Base-by-base conservation (phyloP, 139 green algal species). In the Desmodesmus armatus region DNA sequence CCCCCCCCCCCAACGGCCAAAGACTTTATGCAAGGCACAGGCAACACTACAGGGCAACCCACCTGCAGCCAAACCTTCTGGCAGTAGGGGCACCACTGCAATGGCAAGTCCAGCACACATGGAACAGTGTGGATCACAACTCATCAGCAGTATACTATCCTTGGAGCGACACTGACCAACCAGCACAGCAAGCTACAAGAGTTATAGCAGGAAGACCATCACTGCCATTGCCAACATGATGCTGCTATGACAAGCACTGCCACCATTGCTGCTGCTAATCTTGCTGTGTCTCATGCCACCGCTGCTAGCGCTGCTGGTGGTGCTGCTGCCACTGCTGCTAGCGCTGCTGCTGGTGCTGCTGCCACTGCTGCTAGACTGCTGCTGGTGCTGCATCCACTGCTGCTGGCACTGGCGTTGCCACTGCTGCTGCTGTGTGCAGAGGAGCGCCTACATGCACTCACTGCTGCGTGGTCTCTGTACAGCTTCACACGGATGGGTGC, bases 51-150 rank as follows among this genome's bases (percentile, higher is more conserved):
- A 43, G 7, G 60, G 21, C 37, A 17, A 5, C 41, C 25, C 70
- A 84, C 37, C 35, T 83, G 69, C 5, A 65, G 82, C 53, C 44
- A 85, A 3, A 77, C 66, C 86, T 93, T 94, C 17, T 95, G 89
- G 81, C 92, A 95, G 90, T 95, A 95, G 0, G 92, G 92, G 74
- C 92, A 95, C 78, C 77, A 83, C 77, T 44, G 78, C 78, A 69
- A 27, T 7, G 6, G 39, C 39, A 58, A 39, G 3, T 21, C 27
- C 11, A 72, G 65, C 47, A 55, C n/a, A n/a, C n/a, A n/a, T n/a
- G n/a, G n/a, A n/a, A n/a, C n/a, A n/a, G n/a, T n/a, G n/a, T n/a
- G n/a, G n/a, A n/a, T n/a, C n/a, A n/a, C n/a, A n/a, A n/a, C n/a
- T n/a, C n/a, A n/a, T n/a, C n/a, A n/a, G n/a, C n/a, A n/a, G n/a